phyloP scores from a whole-genome alignment of 140 eudicot species.

The Cichorium intybus region DNA sequence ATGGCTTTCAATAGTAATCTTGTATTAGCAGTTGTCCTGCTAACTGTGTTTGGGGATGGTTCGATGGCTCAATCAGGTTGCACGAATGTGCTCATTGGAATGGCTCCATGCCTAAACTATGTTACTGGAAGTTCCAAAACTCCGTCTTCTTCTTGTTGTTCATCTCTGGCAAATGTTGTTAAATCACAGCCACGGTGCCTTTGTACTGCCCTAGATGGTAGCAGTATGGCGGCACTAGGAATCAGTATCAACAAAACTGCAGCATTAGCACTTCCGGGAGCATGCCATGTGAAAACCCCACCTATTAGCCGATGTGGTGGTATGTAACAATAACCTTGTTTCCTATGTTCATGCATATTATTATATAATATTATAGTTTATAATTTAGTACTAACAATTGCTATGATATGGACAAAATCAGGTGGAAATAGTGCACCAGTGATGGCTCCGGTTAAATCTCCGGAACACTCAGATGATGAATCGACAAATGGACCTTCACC shows the following conservation, averaged over 20 bases:
- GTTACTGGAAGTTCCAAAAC: constrained; percentile 53
- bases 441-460: constrained; percentile 28
- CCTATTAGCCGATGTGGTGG: constrained; percentile 61
- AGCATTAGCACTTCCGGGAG: constrained; percentile 56
- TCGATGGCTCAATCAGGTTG: constrained; percentile 59
- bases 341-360: not conserved
- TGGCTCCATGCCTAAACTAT: constrained; percentile 78
- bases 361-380: not conserved
- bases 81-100: constrained; percentile 53
- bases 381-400: not conserved
- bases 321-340: not conserved
- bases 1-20: constrained; percentile 36
- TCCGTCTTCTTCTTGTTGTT: constrained; percentile 64
- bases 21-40: constrained; percentile 26
- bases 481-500: constrained; percentile 25
- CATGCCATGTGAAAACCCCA: constrained; percentile 69
- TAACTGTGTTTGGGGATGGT: constrained; percentile 36
- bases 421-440: constrained; percentile 27
- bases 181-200: constrained; percentile 60
- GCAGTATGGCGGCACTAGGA: constrained; percentile 44
- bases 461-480: not conserved
- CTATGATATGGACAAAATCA: not conserved
- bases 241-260: constrained; percentile 49
- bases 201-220: constrained; percentile 62
- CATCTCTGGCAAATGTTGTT: constrained; percentile 57